These are phyloP conservation scores for Schizopora paradoxa DNA, from an alignment of 1,284 basidiomycete species.

Conservation along the genomic window DNA sequence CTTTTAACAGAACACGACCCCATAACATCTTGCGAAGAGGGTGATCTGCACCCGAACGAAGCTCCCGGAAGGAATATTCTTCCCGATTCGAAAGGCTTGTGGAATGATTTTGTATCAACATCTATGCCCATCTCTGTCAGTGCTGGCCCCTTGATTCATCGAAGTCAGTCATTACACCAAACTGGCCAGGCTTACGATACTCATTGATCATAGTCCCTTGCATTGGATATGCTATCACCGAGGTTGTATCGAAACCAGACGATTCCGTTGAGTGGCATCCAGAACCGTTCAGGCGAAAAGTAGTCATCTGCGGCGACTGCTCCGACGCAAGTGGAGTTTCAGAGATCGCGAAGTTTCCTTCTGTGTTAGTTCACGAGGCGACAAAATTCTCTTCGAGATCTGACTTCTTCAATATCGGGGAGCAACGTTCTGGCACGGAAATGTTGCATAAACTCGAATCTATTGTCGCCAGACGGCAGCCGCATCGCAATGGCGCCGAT, in stretches of 20 bases:
- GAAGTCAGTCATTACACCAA: constrained; percentile 45
- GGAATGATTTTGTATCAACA: constrained; percentile 52
- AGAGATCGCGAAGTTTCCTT: constrained; percentile 42
- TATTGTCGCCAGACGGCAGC: not conserved
- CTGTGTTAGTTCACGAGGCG: constrained; percentile 73
- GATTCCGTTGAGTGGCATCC: constrained; percentile 29
- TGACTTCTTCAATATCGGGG: constrained; percentile 33
- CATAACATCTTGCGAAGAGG: constrained; percentile 44
- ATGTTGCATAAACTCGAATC: not conserved
- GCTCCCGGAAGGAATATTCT: constrained; percentile 58
- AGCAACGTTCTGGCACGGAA: not conserved
- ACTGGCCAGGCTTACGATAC: not conserved
- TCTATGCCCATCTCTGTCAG: constrained; percentile 52
- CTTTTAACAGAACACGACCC: constrained; percentile 51
- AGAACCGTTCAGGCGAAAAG: constrained; percentile 38
- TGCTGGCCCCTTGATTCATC: constrained; percentile 77
- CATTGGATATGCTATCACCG: constrained; percentile 75
- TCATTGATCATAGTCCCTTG: constrained; percentile 58
- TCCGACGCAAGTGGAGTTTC: constrained; percentile 53
- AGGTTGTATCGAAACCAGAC: constrained; percentile 41
- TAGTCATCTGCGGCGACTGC: constrained; percentile 58
- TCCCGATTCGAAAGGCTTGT: constrained; percentile 62
- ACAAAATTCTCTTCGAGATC: constrained; percentile 75
- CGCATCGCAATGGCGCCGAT: not conserved
- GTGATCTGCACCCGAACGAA: constrained; percentile 62